Base-by-base conservation (phyloP, 306 rosid species). In the Rosa rugosa region DNA sequence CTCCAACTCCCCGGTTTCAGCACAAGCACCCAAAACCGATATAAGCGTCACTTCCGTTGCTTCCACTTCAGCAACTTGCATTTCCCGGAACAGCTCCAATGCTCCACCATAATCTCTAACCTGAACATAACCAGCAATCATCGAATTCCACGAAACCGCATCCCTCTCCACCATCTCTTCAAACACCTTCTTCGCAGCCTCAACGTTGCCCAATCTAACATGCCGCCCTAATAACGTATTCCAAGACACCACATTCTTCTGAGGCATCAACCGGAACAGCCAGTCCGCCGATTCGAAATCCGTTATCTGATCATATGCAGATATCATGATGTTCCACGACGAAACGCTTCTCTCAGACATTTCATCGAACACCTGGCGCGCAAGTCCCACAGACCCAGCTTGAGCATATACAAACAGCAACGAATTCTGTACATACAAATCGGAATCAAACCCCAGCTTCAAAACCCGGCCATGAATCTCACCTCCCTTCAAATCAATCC, bases 321-420 rank as follows among this genome's bases (percentile, higher is more conserved):
- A 81, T 46, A 92, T 82, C 91, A 92, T 90, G 62, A 90, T 86
- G 77, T 90, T 92, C 94, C 97, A 92, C 34, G 92, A 86, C 36
- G 82, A 82, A 80, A 75, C 79, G 53, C 85, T 85, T 67, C 76
- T 85, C 53, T 78, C 73, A 13, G 82, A 69, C 79, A 92, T 92
- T 87, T 85, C 87, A 75, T 90, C 88, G 67, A 92, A 92, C 75
- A 90, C 57, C 4, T 10, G 75, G 27, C 89, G 92, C 3, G 92
- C 90, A 59, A 77, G 60, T 0, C 25, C 72, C 57, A 88, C 81
- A 23, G 44, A 75, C 70, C 91, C 94, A 75, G 80, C 72, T 7
- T 79, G 90, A 6, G 89, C 78, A 18, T 87, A 92, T 71, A 86
- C 76, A 59, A 69, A 77, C 47, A 90, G 79, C 87, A 92, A 88